phyloP scores from a whole-genome alignment of 352 stramenopile genomes.

The Phytopythium kandeliae region DNA sequence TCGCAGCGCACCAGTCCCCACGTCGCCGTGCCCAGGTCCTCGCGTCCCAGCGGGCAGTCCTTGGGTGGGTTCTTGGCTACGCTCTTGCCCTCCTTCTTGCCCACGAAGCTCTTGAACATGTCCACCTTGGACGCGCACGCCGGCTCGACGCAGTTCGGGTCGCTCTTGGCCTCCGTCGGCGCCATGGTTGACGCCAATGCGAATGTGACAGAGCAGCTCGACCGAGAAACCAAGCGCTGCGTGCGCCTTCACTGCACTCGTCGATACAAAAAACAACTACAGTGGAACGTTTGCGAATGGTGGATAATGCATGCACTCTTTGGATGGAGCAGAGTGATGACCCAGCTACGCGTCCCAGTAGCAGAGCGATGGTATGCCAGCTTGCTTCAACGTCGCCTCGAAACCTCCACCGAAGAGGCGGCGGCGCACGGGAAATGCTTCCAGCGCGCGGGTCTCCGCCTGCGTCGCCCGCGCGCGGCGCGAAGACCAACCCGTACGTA shows the following conservation, averaged over 20 bases:
- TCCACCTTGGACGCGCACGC: conserved; percentile 83
- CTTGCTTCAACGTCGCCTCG: too few species aligned
- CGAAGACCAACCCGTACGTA: conserved; percentile 2
- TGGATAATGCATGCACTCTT: too few species aligned
- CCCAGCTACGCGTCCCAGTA: too few species aligned
- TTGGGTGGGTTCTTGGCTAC: conserved; percentile 11
- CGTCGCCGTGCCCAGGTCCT: conserved; percentile 81
- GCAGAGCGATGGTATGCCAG: too few species aligned
- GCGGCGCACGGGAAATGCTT: background rate
- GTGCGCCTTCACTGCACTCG: too few species aligned
- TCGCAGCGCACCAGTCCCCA: conserved; percentile 74
- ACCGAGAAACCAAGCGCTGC: too few species aligned
- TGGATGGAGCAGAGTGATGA: too few species aligned
- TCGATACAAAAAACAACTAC: too few species aligned
- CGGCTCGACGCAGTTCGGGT: conserved; percentile 83
- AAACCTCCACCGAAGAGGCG: too few species aligned
- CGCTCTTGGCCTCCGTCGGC: conserved; percentile 25
- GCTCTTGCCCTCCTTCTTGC: conserved; percentile 28
- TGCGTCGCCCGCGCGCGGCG: conserved; percentile 39
- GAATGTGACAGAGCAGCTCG: conserved; percentile 9
- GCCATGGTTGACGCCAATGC: conserved; percentile 14
- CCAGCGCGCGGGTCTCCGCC: conserved; percentile 24
- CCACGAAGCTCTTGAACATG: conserved; percentile 76
- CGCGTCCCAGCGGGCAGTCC: conserved; percentile 81
- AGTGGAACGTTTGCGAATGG: too few species aligned